phyloP scores from a whole-genome alignment of 208 protist species.

The Endotrypanum monterogeii region DNA sequence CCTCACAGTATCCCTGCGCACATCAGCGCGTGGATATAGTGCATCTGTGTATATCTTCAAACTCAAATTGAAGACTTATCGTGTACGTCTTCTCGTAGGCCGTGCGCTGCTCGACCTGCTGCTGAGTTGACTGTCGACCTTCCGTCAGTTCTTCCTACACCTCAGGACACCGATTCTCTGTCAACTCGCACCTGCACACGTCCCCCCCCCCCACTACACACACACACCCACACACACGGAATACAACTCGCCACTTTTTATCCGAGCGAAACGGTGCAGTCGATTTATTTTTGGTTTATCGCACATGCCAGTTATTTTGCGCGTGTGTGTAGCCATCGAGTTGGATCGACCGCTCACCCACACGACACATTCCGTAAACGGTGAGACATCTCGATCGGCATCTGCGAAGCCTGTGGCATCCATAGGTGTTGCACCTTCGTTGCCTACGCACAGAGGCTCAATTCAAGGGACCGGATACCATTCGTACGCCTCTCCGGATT shows the following conservation, averaged over 20 bases:
- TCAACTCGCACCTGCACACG: neutral
- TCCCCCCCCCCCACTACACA: neutral
- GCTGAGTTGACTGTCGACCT: no score
- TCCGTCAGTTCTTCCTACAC: no score
- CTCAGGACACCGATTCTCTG: no score
- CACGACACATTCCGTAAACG: neutral
- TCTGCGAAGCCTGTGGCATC: neutral
- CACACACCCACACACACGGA: neutral
- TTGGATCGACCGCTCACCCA: neutral
- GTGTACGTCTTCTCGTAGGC: no score
- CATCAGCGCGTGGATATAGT: no score
- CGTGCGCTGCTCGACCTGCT: neutral
- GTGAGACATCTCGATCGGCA: neutral
- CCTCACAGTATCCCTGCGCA: no score
- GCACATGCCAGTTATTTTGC: conserved; percentile 30
- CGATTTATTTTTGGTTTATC: neutral
- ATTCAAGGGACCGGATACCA: no score
- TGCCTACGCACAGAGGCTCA: neutral
- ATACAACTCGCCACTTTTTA: neutral
- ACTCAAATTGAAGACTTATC: no score
- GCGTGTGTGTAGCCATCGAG: conserved; percentile 22
- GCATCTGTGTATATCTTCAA: no score
- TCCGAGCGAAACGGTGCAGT: neutral
- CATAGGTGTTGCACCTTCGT: neutral
- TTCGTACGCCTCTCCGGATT: no score